phyloP scores from a whole-genome alignment of 352 stramenopile species.

The Pythium scleroteichum region DNA sequence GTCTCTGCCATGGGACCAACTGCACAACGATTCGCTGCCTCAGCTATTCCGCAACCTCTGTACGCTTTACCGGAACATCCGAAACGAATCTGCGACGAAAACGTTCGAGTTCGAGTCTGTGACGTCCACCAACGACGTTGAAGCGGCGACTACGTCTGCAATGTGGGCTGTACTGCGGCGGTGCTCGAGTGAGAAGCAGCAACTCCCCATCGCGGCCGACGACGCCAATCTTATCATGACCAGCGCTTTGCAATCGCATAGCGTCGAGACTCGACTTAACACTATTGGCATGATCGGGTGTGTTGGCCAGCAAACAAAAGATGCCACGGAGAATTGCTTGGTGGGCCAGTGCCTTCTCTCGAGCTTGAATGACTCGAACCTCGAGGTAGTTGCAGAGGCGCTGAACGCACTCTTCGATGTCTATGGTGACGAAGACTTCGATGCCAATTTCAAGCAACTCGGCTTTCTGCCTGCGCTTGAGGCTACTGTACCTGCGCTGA shows the following conservation, averaged over 20 bases:
- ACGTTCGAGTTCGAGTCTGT: slow-evolving; percentile 40
- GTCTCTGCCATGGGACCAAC: slow-evolving; percentile 46
- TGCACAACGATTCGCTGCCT: slow-evolving; percentile 55
- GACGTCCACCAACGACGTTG: slow-evolving; percentile 57
- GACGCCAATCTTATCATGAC: slow-evolving; percentile 72
- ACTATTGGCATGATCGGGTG: slow-evolving; percentile 77
- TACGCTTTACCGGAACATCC: slow-evolving; percentile 69
- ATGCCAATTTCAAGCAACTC: slow-evolving; percentile 66
- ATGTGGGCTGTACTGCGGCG: slow-evolving; percentile 76
- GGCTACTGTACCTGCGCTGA: slow-evolving; percentile 54
- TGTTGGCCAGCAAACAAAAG: slow-evolving; percentile 71
- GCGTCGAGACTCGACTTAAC: slow-evolving; percentile 73
- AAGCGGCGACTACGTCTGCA: slow-evolving; percentile 64
- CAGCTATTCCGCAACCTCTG: slow-evolving; percentile 82
- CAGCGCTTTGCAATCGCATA: slow-evolving; percentile 57
- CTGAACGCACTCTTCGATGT: slow-evolving; percentile 88
- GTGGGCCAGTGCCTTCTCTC: slow-evolving; percentile 61
- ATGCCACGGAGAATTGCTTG: slow-evolving; percentile 64
- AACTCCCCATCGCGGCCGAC: slow-evolving; percentile 53
- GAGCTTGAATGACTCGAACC: slow-evolving; percentile 61
- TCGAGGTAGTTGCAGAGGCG: slow-evolving; percentile 84
- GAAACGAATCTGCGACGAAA: slow-evolving; percentile 39
- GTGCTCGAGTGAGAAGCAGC: slow-evolving; percentile 49
- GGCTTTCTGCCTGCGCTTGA: slow-evolving; percentile 71
- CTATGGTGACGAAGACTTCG: slow-evolving; percentile 80